Base-by-base conservation (phyloP, 768 basidiomycete genomes). In the Trametes meyenii region DNA sequence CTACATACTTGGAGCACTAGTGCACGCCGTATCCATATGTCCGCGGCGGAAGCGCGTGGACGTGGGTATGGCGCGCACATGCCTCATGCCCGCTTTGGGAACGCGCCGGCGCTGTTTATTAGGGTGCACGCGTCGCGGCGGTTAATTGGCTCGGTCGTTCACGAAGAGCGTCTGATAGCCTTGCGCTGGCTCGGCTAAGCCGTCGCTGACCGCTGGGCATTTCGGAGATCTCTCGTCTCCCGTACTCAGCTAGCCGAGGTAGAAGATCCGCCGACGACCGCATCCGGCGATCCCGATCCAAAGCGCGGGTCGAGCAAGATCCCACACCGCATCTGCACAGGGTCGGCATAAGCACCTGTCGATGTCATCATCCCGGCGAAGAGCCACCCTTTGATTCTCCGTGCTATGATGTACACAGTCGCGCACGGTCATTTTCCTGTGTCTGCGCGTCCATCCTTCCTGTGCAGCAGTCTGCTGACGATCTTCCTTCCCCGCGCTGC, bases 401-500 rank as follows among this genome's bases (percentile, higher is more conserved):
- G 23, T 42, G 24, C 49, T 33, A n/a, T 16, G n/a, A 40, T 56
- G 26, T 33, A 44, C 38, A 50, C 29, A 11, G 38, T 43, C 65
- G 72, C 62, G 71, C 29, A 33, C 29, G 29, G 29, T 33, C 29
- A 33, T 33, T 33, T 33, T 24, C 16, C 11, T 35, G 58, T 66
- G 75, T 67, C 40, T 45, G 16, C 17, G 26, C 26, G 21, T 60
- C 58, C 21, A 53, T 53, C 45, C 14, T 12, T 60, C 59, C 59
- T 19, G 43, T 53, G 43, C 50, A 53, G 14, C 50, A 46, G 50
- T 33, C 24, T 44, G 57, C 49, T 50, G 57, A 74, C 72, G 53
- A 67, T 62, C 49, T 63, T 69, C 65, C 53, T 63, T 60, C 66
- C 58, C 21, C 35, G 45, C 45, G 21, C 40, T 54, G 51, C 46